A percentile compares a stretch with the other conserved stretches of the same genome.
These are phyloP conservation scores for Saccharomyces eubayanus DNA, from an alignment of 805 yeast species.

Conservation along the genomic window DNA sequence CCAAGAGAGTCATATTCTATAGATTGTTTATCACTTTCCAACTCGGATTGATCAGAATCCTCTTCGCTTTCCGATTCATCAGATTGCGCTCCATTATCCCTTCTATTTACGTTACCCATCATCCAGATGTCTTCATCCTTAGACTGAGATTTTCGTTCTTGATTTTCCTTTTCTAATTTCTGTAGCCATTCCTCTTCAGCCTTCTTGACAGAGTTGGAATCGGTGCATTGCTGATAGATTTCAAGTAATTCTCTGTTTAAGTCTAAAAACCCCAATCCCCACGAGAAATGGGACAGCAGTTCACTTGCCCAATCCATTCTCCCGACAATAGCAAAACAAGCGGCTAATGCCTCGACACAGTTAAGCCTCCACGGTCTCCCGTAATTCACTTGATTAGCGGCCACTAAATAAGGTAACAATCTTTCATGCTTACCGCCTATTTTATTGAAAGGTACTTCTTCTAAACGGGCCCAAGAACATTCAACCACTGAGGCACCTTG, in stretches of 20 bases:
- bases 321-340: conserved; percentile 92
- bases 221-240: conserved; percentile 71
- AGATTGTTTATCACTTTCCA: not conserved
- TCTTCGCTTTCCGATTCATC: conserved; percentile 12
- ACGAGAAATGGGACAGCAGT: conserved; percentile 70
- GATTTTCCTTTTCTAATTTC: conserved; percentile 55
- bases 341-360: conserved; percentile 96
- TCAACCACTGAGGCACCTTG: conserved; percentile 96
- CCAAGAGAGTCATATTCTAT: conserved; percentile 18
- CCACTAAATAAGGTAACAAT: conserved; percentile 81
- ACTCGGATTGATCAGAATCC: conserved; percentile 16
- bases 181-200: conserved; percentile 75
- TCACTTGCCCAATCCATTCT: conserved; percentile 80
- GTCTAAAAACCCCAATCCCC: conserved; percentile 86
- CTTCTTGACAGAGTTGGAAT: conserved; percentile 57
- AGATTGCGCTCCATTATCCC: conserved; percentile 13
- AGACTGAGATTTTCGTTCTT: conserved; percentile 48
- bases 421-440: conserved; percentile 89
- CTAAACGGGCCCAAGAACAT: conserved; percentile 97
- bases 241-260: conserved; percentile 73
- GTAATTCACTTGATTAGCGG: conserved; percentile 94
- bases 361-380: conserved; percentile 93
- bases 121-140: conserved; percentile 61
- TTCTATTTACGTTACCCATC: conserved; percentile 68
- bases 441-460: conserved; percentile 87